Conservation (phyloP, 2,329 filamentous ascomycete genomes). For the Pseudopyricularia cyperi region DNA sequence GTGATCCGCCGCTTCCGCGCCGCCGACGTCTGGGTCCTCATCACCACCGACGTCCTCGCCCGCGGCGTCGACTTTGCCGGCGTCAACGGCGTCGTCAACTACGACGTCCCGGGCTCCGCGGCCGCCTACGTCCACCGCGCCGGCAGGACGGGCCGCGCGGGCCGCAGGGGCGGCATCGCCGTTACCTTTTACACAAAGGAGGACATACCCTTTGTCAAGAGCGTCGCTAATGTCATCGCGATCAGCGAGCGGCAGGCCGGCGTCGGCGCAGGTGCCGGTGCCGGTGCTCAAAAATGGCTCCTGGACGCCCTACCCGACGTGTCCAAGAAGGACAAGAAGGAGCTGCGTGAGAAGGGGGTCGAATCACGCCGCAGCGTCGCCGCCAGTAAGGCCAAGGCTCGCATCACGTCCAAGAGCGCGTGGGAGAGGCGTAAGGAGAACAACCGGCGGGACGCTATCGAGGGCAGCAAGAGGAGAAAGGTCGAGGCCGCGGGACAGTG, state of each 20-base stretch:
- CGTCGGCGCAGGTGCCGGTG: constrained; percentile 9
- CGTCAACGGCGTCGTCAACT: constrained; percentile 93
- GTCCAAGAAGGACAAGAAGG: constrained; percentile 71
- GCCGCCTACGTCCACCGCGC: constrained; percentile 89
- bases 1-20: constrained; percentile 85
- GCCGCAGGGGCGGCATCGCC: constrained; percentile 73
- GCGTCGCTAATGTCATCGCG: constrained; percentile 84
- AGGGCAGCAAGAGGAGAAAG: constrained; percentile 45
- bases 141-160: constrained; percentile 79
- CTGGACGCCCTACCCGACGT: constrained; percentile 76
- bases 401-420: constrained; percentile 74
- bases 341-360: constrained; percentile 69
- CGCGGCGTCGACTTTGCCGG: constrained; percentile 91
- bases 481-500: constrained; percentile 13
- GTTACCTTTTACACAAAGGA: constrained; percentile 95
- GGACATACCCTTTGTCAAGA: constrained; percentile 79
- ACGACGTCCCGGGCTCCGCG: constrained; percentile 85
- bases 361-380: constrained; percentile 45
- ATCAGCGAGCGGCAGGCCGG: constrained; percentile 62
- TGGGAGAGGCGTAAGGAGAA: constrained; percentile 59
- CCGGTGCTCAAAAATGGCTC: constrained; percentile 65
- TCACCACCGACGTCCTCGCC: constrained; percentile 87
- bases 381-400: constrained; percentile 30
- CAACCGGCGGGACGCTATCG: constrained; percentile 49
- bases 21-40: constrained; percentile 90